phyloP scores from a whole-genome alignment of 1,284 basidiomycete species.

The Rhodotorula sp. region DNA sequence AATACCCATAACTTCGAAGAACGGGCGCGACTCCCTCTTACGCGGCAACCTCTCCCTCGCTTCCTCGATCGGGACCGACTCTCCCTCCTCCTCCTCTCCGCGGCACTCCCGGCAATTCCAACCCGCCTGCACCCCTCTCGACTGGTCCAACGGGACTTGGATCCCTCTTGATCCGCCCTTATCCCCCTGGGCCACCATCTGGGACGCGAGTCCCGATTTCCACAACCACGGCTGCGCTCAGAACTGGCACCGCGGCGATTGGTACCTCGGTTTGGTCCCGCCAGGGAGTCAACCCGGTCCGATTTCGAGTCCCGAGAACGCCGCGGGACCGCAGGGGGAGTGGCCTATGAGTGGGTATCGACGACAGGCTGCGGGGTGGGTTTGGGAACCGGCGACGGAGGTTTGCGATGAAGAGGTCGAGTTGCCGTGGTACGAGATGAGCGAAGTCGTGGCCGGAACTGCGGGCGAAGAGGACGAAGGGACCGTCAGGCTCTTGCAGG shows the following conservation, averaged over 20 bases:
- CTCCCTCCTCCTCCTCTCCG: not conserved
- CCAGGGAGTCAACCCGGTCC: not conserved
- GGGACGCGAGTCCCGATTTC: not conserved
- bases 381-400: not conserved
- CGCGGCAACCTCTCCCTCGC: not conserved
- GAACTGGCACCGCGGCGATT: constrained; percentile 1
- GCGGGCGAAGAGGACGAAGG: not conserved
- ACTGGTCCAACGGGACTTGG: constrained; percentile 6
- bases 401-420: not conserved
- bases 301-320: not conserved
- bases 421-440: not conserved
- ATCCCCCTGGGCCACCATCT: not conserved
- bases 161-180: not conserved
- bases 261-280: constrained; percentile 11
- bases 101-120: not conserved
- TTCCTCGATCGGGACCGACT: not conserved
- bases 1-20: no score
- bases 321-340: not conserved
- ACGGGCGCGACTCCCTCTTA: not conserved
- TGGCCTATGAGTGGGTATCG: constrained; percentile 10
- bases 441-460: not conserved
- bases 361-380: constrained; percentile 5
- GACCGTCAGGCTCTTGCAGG: not conserved
- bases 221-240: not conserved
- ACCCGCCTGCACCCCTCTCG: not conserved